Percentiles rank a stretch among this genome's conserved stretches.
These are phyloP conservation scores for Coniochaeta ligniaria DNA, from an alignment of 2,329 filamentous ascomycete species.

Conservation along the genomic window DNA sequence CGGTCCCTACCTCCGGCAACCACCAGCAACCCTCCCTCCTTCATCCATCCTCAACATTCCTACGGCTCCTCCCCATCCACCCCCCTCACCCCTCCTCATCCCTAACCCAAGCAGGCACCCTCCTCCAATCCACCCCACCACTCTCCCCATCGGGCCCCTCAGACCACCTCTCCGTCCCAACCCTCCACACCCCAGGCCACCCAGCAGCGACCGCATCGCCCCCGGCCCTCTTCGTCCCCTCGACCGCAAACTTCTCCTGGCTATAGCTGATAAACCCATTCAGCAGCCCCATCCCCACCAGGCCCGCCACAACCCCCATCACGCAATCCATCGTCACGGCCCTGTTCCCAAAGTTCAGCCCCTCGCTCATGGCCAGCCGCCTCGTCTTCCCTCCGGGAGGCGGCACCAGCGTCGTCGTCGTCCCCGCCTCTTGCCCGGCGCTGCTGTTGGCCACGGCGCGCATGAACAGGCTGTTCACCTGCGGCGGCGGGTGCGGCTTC, in stretches of 20 bases:
- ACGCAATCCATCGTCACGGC: slow-evolving; percentile 55
- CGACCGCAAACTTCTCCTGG: slow-evolving; percentile 71
- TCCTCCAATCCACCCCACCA: slow-evolving; percentile 36
- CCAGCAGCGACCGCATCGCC: slow-evolving; percentile 56
- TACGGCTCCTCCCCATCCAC: slow-evolving; percentile 7
- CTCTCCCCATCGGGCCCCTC: slow-evolving; percentile 52
- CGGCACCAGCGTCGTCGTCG: slow-evolving; percentile 32
- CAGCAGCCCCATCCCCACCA: slow-evolving; percentile 75
- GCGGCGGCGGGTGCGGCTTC: slow-evolving; percentile 27
- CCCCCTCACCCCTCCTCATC: no score
- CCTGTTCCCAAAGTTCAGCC: slow-evolving; percentile 57
- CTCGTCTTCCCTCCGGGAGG: slow-evolving; percentile 35
- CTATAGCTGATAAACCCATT: slow-evolving; percentile 78
- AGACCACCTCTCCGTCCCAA: slow-evolving; percentile 53
- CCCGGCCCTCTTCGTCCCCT: slow-evolving; percentile 62
- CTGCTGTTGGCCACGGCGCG: slow-evolving; percentile 40
- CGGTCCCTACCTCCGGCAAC: neutral
- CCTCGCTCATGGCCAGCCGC: slow-evolving; percentile 48
- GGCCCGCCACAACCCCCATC: slow-evolving; percentile 69
- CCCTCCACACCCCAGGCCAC: slow-evolving; percentile 69
- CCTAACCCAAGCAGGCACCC: slow-evolving; percentile 26
- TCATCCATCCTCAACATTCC: neutral
- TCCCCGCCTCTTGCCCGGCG: slow-evolving; percentile 13
- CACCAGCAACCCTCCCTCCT: neutral
- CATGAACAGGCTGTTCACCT: slow-evolving; percentile 45